phyloP scores from a whole-genome alignment of 2,329 filamentous ascomycete species.

The Microcyclosporella mali region DNA sequence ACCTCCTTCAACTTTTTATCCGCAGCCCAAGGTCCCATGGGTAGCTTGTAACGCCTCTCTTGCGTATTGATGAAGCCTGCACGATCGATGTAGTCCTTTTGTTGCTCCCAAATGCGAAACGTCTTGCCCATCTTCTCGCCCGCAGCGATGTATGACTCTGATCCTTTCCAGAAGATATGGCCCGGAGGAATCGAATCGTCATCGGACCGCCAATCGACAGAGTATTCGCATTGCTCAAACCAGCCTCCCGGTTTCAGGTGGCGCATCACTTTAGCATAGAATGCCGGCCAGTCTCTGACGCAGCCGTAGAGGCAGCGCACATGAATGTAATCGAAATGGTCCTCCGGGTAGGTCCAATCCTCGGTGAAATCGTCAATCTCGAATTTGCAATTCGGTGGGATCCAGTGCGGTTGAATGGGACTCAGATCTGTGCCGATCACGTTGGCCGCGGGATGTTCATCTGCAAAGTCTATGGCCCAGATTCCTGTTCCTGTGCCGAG shows the following conservation, averaged over 20 bases:
- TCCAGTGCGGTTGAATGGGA: conserved; percentile 24
- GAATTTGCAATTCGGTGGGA: conserved; percentile 36
- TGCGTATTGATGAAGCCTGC: conserved; percentile 14
- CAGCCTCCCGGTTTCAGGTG: conserved; percentile 38
- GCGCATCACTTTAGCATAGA: conserved; percentile 33
- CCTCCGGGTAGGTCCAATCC: conserved; percentile 36
- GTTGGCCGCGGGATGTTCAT: conserved; percentile 25
- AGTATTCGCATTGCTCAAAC: conserved; percentile 37
- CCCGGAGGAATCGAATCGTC: conserved; percentile 33
- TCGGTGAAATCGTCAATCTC: conserved; percentile 39
- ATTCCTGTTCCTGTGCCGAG: conserved; percentile 44
- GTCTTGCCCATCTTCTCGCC: conserved; percentile 7
- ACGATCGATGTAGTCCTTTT: conserved; percentile 4
- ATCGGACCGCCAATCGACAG: conserved; percentile 4
- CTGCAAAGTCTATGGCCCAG: conserved; percentile 32
- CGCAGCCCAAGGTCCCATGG: conserved; percentile 36
- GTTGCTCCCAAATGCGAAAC: conserved; percentile 6
- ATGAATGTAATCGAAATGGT: conserved; percentile 38
- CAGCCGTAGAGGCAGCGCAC: conserved; percentile 35
- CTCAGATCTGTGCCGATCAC: conserved; percentile 36
- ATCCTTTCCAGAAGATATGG: conserved; percentile 4
- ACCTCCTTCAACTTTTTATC: conserved; percentile 34
- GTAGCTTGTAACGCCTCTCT: conserved; percentile 35
- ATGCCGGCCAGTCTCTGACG: conserved; percentile 34
- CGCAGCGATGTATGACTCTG: background rate